phyloP scores from a whole-genome alignment of 495 filamentous ascomycete genomes.

The Hypoxylon fuscum region DNA sequence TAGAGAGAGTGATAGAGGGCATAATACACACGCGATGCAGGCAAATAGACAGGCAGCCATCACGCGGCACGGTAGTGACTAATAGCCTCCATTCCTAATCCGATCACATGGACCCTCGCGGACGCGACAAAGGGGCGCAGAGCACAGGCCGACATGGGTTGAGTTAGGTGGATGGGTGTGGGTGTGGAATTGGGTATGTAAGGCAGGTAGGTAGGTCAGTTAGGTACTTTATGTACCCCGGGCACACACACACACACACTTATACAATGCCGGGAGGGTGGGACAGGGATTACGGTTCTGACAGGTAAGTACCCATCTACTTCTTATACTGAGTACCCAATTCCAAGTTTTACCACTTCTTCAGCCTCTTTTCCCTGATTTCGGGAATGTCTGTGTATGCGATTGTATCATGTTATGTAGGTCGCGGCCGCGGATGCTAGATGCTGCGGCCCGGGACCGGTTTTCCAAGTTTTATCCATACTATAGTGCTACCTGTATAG shows the following conservation, averaged over 20 bases:
- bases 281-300: constrained; percentile 9
- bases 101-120: constrained; percentile 35
- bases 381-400: background rate
- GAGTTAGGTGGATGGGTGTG: constrained; percentile 9
- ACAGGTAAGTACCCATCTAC: background rate
- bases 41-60: constrained; percentile 21
- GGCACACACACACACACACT: constrained; percentile 12
- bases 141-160: constrained; percentile 7
- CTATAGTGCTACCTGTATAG: background rate
- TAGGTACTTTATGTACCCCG: constrained; percentile 13
- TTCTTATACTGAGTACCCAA: background rate
- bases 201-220: background rate
- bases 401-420: constrained; percentile 6
- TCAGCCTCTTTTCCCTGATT: constrained; percentile 4
- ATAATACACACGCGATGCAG: background rate
- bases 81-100: constrained; percentile 27
- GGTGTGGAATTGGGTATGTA: constrained; percentile 1
- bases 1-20: background rate
- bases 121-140: constrained; percentile 36
- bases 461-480: constrained; percentile 9
- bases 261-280: background rate
- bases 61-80: constrained; percentile 33
- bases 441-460: constrained; percentile 20
- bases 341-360: background rate
- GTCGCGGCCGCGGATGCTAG: constrained; percentile 17